Conservation (phyloP, 2,329 filamentous ascomycete genomes). For the Fusarium gaditjirri region DNA sequence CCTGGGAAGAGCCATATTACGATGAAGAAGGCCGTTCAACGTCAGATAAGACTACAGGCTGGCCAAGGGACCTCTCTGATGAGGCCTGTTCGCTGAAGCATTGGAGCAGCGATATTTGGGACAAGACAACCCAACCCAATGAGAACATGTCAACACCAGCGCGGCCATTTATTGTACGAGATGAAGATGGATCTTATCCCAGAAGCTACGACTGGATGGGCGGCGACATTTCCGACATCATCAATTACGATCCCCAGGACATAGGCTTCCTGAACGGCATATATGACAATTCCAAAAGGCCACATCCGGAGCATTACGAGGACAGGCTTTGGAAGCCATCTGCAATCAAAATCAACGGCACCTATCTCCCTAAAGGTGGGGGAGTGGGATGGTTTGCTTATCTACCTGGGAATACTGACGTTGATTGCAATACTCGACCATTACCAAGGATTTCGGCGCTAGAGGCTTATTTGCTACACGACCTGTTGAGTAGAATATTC, state of each 20-base stretch:
- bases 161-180: background rate
- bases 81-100: background rate
- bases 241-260: background rate
- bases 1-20: background rate
- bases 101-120: background rate
- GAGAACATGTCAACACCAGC: background rate
- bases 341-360: background rate
- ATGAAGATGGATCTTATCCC: background rate
- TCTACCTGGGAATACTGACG: background rate
- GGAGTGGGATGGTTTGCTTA: background rate
- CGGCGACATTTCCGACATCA: background rate
- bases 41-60: background rate
- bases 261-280: background rate
- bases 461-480: background rate
- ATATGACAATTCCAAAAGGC: background rate
- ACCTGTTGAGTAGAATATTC: background rate
- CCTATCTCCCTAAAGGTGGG: background rate
- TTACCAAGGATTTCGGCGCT: background rate
- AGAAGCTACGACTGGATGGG: background rate
- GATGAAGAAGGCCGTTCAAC: background rate
- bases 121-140: background rate
- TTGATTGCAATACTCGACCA: rapidly evolving
- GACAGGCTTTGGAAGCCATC: background rate
- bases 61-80: background rate
- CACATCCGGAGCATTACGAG: rapidly evolving